phyloP scores from a whole-genome alignment of 83 land plant genomes.

The Larix sibirica region DNA sequence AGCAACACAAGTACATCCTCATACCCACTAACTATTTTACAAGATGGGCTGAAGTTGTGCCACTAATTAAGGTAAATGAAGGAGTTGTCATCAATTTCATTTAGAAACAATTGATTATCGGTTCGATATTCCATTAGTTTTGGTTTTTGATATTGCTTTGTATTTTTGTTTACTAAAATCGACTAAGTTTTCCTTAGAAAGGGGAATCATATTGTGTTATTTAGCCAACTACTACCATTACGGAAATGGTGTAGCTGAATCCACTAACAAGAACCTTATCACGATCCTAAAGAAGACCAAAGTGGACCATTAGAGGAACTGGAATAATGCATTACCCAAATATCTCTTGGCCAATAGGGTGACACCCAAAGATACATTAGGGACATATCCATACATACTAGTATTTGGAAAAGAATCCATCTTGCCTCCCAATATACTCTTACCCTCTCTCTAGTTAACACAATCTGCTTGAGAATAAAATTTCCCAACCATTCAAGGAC shows the following conservation, averaged over 20 bases:
- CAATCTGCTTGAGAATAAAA: too few relatives aligned
- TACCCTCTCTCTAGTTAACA: too few relatives aligned
- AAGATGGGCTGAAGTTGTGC: not conserved
- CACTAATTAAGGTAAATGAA: not conserved
- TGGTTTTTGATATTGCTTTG: not conserved
- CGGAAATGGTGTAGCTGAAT: not conserved
- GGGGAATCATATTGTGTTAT: not conserved
- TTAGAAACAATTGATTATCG: not conserved
- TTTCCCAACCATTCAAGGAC: too few relatives aligned
- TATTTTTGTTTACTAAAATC: not conserved
- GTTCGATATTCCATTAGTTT: not conserved
- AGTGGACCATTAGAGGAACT: not conserved
- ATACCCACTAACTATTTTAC: not conserved
- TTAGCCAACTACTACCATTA: not conserved
- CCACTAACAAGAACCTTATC: not conserved
- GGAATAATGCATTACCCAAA: not conserved
- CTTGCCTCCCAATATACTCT: too few relatives aligned
- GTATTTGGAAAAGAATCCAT: too few relatives aligned
- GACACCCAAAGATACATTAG: too few relatives aligned
- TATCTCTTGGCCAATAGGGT: too few relatives aligned
- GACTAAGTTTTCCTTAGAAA: not conserved
- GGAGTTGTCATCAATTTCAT: not conserved
- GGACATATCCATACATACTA: too few relatives aligned
- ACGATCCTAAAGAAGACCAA: not conserved
- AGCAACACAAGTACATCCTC: not conserved